A percentile compares a stretch with the other conserved stretches of the same genome.
Conservation (phyloP, 306 rosid species). For the Begonia loranthoides region DNA sequence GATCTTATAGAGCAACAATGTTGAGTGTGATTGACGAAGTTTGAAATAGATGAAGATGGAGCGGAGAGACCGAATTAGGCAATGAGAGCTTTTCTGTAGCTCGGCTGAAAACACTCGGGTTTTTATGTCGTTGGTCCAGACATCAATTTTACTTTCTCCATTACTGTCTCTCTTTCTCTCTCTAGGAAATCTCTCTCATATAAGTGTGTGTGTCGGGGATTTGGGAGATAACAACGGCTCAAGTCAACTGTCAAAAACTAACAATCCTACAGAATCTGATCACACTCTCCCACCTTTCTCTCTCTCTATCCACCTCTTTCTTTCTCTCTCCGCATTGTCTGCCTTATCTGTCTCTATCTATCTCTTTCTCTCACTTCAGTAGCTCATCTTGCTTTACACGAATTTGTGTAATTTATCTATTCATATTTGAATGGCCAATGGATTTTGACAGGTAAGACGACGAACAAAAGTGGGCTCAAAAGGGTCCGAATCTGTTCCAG, state of each 20-base stretch:
- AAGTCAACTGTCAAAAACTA: slow-evolving; percentile 66
- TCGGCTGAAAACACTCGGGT: slow-evolving; percentile 41
- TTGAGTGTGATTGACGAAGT: background rate
- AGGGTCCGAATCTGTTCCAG: slow-evolving; percentile 65
- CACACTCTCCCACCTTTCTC: slow-evolving; percentile 41
- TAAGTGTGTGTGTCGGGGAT: slow-evolving; percentile 39
- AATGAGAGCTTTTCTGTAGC: slow-evolving; percentile 20
- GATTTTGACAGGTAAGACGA: slow-evolving; percentile 62
- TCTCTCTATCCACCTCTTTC: slow-evolving; percentile 22
- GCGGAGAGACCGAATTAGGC: slow-evolving; percentile 9
- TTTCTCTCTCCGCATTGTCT: slow-evolving; percentile 29
- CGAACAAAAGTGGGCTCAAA: slow-evolving; percentile 60
- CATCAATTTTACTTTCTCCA: slow-evolving; percentile 28
- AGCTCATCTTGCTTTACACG: slow-evolving; percentile 17
- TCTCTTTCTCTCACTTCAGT: slow-evolving; percentile 37
- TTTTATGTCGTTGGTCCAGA: slow-evolving; percentile 41
- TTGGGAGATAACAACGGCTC: slow-evolving; percentile 41
- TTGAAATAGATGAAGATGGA: background rate
- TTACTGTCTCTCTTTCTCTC: slow-evolving; percentile 21
- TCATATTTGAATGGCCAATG: slow-evolving; percentile 27
- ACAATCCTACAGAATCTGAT: slow-evolving; percentile 53
- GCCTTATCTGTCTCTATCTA: slow-evolving; percentile 43
- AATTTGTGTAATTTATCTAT: slow-evolving; percentile 16
- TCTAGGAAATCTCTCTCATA: slow-evolving; percentile 13
- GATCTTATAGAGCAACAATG: slow-evolving; percentile 12